Evolutionary conservation across 306 rosid species (phyloP).

Genomic region (Lathyrus sativus): DNA sequence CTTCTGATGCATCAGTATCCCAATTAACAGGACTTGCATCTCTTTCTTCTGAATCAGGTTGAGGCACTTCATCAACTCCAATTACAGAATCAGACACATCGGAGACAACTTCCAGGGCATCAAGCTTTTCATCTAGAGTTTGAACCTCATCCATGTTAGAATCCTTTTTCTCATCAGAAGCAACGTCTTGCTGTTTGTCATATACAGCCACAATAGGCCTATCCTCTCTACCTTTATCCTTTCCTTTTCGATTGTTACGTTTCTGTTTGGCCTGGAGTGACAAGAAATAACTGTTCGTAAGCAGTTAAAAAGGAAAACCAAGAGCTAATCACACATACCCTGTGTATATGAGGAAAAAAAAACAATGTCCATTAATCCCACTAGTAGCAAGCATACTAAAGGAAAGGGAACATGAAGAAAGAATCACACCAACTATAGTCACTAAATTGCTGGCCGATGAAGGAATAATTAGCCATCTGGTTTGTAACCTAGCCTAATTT

Average conservation of each 20-base stretch:
- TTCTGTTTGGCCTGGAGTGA: slow-evolving; percentile 83
- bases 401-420: slow-evolving; percentile 28
- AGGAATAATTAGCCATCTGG: slow-evolving; percentile 21
- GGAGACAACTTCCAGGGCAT: slow-evolving; percentile 69
- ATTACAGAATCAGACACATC: slow-evolving; percentile 86
- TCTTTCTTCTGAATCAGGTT: slow-evolving; percentile 85
- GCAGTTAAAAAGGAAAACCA: slow-evolving; percentile 19
- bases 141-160: slow-evolving; percentile 56
- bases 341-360: slow-evolving; percentile 1
- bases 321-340: slow-evolving; percentile 15
- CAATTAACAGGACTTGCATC: slow-evolving; percentile 83
- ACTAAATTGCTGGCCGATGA: slow-evolving; percentile 12
- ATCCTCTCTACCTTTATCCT: slow-evolving; percentile 87
- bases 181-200: slow-evolving; percentile 51
- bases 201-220: slow-evolving; percentile 44
- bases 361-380: slow-evolving; percentile 1
- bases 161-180: slow-evolving; percentile 55
- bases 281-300: slow-evolving; percentile 32
- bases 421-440: slow-evolving; percentile 11
- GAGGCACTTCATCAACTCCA: slow-evolving; percentile 66
- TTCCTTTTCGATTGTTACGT: slow-evolving; percentile 79
- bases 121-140: slow-evolving; percentile 62
- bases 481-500: neutral
- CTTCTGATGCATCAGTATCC: slow-evolving; percentile 96
- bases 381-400: slow-evolving; percentile 15